Evolutionary conservation across 768 basidiomycete genomes (phyloP).

Genomic region (Lactarius sanguifluus): DNA sequence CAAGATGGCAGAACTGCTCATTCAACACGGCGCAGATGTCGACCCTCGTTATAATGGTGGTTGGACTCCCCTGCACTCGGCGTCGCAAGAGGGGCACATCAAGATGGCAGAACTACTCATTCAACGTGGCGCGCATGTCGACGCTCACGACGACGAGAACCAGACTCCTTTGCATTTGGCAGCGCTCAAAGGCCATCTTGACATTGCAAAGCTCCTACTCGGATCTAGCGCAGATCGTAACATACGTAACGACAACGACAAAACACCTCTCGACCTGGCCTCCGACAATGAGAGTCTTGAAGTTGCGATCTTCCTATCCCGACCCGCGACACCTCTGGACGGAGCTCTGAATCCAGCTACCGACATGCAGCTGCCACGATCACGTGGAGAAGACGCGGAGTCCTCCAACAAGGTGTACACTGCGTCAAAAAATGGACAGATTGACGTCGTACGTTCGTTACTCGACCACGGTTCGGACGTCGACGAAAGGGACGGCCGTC

Average conservation of each 20-base stretch:
- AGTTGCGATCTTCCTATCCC: not conserved
- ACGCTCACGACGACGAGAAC: not conserved
- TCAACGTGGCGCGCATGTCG: not conserved
- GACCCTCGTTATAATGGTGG: no score
- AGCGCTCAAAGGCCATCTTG: no score
- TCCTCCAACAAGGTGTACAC: not conserved
- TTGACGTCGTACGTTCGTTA: not conserved
- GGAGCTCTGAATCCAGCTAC: not conserved
- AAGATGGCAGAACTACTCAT: not conserved
- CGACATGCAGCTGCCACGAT: not conserved
- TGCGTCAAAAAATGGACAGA: not conserved
- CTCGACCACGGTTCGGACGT: not conserved
- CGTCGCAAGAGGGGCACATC: not conserved
- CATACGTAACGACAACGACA: not conserved
- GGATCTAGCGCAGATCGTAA: not conserved
- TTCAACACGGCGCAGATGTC: no score
- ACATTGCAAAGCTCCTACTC: not conserved
- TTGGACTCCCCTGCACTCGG: not conserved
- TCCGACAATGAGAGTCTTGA: not conserved
- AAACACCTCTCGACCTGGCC: not conserved
- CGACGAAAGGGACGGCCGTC: not conserved
- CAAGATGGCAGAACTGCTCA: no score
- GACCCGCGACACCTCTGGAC: not conserved
- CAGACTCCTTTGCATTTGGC: not conserved
- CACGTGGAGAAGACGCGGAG: not conserved